Percentiles rank a stretch among this genome's conserved stretches.
phyloP scores from a whole-genome alignment of 768 basidiomycete genomes.

The Tylopilus rubrobrunneus region DNA sequence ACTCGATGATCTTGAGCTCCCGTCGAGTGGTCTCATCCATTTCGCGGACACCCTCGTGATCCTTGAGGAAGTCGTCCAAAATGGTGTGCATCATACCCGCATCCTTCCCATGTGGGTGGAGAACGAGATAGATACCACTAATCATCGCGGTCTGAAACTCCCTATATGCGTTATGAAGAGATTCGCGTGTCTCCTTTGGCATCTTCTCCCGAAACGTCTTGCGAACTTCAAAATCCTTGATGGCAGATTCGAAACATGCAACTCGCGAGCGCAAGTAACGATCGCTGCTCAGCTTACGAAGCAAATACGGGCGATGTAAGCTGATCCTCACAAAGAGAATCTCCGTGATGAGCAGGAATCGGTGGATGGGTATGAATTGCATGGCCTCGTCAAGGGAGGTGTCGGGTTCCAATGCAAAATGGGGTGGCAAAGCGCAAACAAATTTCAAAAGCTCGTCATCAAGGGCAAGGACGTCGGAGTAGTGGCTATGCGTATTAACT shows the following conservation, averaged over 20 bases:
- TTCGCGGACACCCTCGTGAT: conserved; percentile 48
- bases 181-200: conserved; percentile 60
- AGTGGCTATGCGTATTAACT: conserved; percentile 71
- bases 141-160: conserved; percentile 91
- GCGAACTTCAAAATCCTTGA: conserved; percentile 80
- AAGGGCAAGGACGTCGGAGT: conserved; percentile 74
- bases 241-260: conserved; percentile 89
- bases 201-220: conserved; percentile 60
- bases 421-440: conserved; percentile 70
- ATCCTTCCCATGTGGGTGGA: conserved; percentile 71
- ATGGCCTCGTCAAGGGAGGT: conserved; percentile 65
- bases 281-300: conserved; percentile 70
- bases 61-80: conserved; percentile 71
- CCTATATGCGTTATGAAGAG: conserved; percentile 76
- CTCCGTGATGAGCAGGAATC: conserved; percentile 87
- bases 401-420: conserved; percentile 75
- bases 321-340: conserved; percentile 82
- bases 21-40: conserved; percentile 80
- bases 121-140: conserved; percentile 78
- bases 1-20: conserved; percentile 83
- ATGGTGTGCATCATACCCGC: conserved; percentile 73
- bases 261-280: conserved; percentile 76
- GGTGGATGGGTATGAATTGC: conserved; percentile 72
- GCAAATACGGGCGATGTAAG: conserved; percentile 83
- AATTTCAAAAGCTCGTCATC: conserved; percentile 84